These are phyloP conservation scores for Centella asiatica DNA, from an alignment of 129 eudicot species.

Conservation along the genomic window DNA sequence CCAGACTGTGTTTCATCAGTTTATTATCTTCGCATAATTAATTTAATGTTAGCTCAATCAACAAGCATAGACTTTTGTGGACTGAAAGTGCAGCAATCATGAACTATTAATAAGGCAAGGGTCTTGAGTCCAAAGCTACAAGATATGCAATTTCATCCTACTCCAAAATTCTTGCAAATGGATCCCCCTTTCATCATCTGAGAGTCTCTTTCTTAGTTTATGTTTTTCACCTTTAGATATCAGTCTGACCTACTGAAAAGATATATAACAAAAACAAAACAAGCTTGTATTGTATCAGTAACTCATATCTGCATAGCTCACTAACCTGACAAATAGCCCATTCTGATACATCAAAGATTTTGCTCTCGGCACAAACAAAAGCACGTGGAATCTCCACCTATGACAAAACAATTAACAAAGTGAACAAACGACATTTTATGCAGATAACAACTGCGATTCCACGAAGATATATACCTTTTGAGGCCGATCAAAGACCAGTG, in stretches of 20 bases:
- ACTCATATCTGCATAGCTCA: too few species aligned
- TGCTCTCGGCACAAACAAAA: constrained; percentile 96
- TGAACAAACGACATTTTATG: background rate
- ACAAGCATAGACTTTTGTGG: background rate
- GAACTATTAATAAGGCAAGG: background rate
- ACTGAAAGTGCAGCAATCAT: too few species aligned
- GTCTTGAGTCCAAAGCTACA: background rate
- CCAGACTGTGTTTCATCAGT: too few species aligned
- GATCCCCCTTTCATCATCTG: background rate
- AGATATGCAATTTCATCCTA: constrained; percentile 1
- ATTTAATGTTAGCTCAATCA: too few species aligned
- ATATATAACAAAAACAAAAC: too few species aligned
- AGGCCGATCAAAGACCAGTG: constrained; percentile 67
- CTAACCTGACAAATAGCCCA: constrained; percentile 99
- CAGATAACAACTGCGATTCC: background rate
- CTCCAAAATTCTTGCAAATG: background rate
- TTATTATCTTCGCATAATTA: too few species aligned
- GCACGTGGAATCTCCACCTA: constrained; percentile 96
- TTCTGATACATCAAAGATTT: constrained; percentile 95
- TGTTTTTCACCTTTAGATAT: too few species aligned
- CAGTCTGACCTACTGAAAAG: too few species aligned
- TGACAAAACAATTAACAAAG: constrained; percentile 17
- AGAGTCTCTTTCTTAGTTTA: too few species aligned
- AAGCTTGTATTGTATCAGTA: too few species aligned
- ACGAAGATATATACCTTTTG: constrained; percentile 54